Evolutionary conservation across 768 basidiomycete genomes (phyloP), one percentile per base, ranked within the genome.

Genomic region (Tricholoma furcatifolium): DNA sequence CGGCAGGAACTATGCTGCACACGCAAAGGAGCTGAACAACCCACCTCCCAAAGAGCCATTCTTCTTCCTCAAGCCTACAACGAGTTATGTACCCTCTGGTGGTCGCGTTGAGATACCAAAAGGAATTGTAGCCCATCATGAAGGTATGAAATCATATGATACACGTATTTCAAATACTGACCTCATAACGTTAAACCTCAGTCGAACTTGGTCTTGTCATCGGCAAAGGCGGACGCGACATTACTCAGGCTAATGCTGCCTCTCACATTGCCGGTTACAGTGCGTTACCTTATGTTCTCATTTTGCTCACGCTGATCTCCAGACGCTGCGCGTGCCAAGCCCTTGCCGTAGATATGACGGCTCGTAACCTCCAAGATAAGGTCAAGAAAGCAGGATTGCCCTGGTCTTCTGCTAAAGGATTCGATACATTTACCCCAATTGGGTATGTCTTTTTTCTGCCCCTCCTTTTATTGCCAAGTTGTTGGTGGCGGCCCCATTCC

Each of bases 121-220:
- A 23, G 95, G 95, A 5, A 79, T 95, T 32, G 61, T 85, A 3
- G 87, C 88, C 18, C 96, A 98, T 61, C 87, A 98, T 66, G 97
- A 98, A 83, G 93, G 95, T 43, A 15, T 53, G 39, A 15, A 35
- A 27, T 6, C 38, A 17, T n/a, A 27, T 38, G 6, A 43, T 2
- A 48, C 20, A 2, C 23, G 31, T 34, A 27, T 12, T 38, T 32
- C 40, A 35, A 41, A 43, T 21, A 21, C 17, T 32, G 15, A 23
- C 32, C 24, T 21, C 14, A 17, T 18, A 51, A 6, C 34, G 21
- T 27, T n/a, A n/a, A n/a, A n/a, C 5, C 32, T 27, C 50, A 88
- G 96, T 99, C 57, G 97, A 99, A 72, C 90, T 99, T 43, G 97
- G 94, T 18, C 83, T 99, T n/a, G 82, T 99, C 50, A 94, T 99